Evolutionary conservation across 176 grass and related monocot species (phyloP).

Genomic region (Thinopyrum elongatum): DNA sequence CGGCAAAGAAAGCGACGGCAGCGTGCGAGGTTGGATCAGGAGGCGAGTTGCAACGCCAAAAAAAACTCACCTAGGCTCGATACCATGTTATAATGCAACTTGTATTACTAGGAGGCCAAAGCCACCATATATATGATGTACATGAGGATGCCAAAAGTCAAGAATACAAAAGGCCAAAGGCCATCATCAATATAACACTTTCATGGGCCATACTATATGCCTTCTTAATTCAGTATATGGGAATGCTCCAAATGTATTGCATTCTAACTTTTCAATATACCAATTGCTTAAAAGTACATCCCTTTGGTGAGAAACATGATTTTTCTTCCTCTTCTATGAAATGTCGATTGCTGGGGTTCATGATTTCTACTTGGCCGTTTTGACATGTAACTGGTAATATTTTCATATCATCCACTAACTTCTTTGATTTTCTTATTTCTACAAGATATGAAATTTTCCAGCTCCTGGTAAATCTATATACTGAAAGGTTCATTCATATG

Average conservation of each 20-base stretch:
- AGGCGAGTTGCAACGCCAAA: too few relatives aligned
- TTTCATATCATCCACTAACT: slow-evolving; percentile 17
- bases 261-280: slow-evolving; percentile 9
- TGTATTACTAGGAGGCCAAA: too few relatives aligned
- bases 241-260: background rate
- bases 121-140: too few relatives aligned
- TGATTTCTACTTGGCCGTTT: slow-evolving; percentile 17
- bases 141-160: too few relatives aligned
- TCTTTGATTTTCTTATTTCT: slow-evolving; percentile 34
- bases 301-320: background rate
- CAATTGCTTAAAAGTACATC: slow-evolving; percentile 6
- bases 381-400: slow-evolving; percentile 15
- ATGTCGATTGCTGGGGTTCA: background rate
- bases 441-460: slow-evolving; percentile 99
- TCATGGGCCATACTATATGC: background rate
- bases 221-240: slow-evolving; percentile 4
- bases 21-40: too few relatives aligned
- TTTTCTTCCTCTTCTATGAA: slow-evolving; percentile 20
- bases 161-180: too few relatives aligned
- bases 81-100: too few relatives aligned
- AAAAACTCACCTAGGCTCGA: too few relatives aligned
- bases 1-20: too few relatives aligned
- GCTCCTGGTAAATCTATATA: slow-evolving; percentile 97
- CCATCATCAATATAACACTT: background rate
- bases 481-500: slow-evolving; percentile 94